Conservation (phyloP, 2,329 filamentous ascomycete genomes). For the Thelonectria discophora region DNA sequence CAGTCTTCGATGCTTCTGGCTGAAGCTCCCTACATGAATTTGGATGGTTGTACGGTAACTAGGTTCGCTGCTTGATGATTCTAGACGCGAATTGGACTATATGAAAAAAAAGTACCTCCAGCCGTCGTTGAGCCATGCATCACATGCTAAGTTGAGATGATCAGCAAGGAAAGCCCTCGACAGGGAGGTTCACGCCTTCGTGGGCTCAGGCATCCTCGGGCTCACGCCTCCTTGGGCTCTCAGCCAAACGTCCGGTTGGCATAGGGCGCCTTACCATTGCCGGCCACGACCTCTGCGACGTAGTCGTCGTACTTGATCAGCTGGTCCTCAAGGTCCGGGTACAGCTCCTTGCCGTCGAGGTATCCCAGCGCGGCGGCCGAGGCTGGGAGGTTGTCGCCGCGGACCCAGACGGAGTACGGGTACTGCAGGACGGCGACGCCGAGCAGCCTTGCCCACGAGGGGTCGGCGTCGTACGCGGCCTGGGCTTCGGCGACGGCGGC, state of each 20-base stretch:
- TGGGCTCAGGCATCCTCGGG: too few relatives aligned
- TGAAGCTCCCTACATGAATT: slow-evolving; percentile 15
- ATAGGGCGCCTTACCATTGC: slow-evolving; percentile 8
- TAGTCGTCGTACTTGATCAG: neutral
- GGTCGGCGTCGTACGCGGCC: neutral
- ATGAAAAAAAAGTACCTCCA: neutral
- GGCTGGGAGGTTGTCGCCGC: slow-evolving; percentile 63
- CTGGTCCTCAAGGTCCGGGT: slow-evolving; percentile 47
- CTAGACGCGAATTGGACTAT: neutral
- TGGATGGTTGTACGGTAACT: neutral
- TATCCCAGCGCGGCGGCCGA: slow-evolving; percentile 65
- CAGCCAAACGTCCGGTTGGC: slow-evolving; percentile 1
- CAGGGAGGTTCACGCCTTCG: neutral
- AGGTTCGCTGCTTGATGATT: neutral
- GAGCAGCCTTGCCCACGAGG: neutral
- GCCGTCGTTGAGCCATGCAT: neutral
- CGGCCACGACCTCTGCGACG: neutral
- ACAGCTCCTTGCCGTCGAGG: slow-evolving; percentile 60
- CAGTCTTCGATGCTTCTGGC: slow-evolving; percentile 6
- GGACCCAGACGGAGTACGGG: slow-evolving; percentile 15
- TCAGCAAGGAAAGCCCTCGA: neutral
- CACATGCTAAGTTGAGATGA: neutral
- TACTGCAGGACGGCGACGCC: neutral
- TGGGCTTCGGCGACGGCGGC: neutral
- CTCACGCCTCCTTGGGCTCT: neutral